Conservation (phyloP, 352 stramenopile species). For the Pythium volutum region DNA sequence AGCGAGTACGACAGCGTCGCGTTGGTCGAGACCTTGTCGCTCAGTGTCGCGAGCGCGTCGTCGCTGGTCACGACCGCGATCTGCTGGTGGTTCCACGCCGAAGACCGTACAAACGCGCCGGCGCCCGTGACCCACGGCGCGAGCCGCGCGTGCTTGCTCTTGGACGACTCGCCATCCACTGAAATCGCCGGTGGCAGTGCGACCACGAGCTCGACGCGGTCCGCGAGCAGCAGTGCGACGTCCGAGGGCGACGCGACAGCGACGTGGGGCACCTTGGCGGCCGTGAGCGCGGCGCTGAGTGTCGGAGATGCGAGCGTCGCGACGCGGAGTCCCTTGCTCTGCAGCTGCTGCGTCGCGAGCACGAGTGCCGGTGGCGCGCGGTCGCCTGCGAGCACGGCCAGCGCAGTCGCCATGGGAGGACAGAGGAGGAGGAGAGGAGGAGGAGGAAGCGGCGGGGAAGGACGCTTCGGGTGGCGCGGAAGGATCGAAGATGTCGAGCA, state of each 20-base stretch:
- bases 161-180: constrained; percentile 30
- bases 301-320: constrained; percentile 52
- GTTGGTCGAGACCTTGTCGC: constrained; percentile 57
- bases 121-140: constrained; percentile 68
- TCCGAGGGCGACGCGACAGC: constrained; percentile 57
- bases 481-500: constrained; percentile 19
- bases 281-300: constrained; percentile 56
- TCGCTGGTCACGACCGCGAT: constrained; percentile 79
- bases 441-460: not conserved
- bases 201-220: constrained; percentile 69
- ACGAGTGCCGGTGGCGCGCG: constrained; percentile 45
- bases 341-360: constrained; percentile 45
- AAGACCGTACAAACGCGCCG: constrained; percentile 77
- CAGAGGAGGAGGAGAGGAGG: not conserved
- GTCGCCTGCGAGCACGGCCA: constrained; percentile 73
- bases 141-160: constrained; percentile 44
- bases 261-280: constrained; percentile 74
- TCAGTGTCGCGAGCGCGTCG: constrained; percentile 45
- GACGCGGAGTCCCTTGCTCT: constrained; percentile 53
- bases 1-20: constrained; percentile 64
- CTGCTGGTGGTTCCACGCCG: constrained; percentile 87
- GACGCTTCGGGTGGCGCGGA: not conserved
- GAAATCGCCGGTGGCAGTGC: constrained; percentile 42
- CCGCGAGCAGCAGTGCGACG: constrained; percentile 63
- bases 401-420: constrained; percentile 36